phyloP scores from a whole-genome alignment of 1,139 yeast genomes.

The Yamadazyma diospyri region DNA sequence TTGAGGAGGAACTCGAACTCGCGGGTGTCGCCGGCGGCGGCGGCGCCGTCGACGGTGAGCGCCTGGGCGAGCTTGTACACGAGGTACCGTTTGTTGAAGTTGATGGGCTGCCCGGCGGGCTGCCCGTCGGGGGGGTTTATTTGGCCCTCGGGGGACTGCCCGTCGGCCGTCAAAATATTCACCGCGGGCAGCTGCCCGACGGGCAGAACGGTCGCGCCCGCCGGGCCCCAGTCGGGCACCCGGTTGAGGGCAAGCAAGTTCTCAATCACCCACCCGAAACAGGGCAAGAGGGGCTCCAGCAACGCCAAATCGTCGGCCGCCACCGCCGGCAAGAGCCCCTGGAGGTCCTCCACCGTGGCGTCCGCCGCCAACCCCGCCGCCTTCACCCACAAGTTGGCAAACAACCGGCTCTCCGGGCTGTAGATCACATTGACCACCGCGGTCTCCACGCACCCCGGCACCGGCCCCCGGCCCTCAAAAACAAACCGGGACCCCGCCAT shows the following conservation, averaged over 20 bases:
- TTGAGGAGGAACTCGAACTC: constrained; percentile 47
- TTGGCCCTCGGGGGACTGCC: too few species aligned
- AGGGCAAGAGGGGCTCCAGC: constrained; percentile 55
- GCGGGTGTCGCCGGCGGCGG: constrained; percentile 33
- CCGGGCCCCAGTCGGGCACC: constrained; percentile 27
- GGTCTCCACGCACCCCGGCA: constrained; percentile 85
- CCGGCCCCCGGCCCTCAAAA: constrained; percentile 35
- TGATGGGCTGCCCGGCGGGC: constrained; percentile 20
- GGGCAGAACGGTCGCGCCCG: too few species aligned
- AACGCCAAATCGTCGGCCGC: constrained; percentile 25
- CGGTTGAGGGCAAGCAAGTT: constrained; percentile 37
- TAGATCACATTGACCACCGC: constrained; percentile 74
- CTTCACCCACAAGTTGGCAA: constrained; percentile 60
- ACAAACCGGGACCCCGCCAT: constrained; percentile 66
- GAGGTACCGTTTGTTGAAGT: constrained; percentile 43
- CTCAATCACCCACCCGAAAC: constrained; percentile 67
- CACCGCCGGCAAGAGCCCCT: constrained; percentile 35
- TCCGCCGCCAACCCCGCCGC: constrained; percentile 36
- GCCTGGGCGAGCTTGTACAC: constrained; percentile 41
- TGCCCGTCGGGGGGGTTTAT: too few species aligned
- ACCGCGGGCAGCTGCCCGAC: too few species aligned
- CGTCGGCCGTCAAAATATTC: too few species aligned
- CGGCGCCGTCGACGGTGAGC: constrained; percentile 36
- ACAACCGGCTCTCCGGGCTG: constrained; percentile 76
- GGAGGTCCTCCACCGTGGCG: constrained; percentile 28